Evolutionary conservation across 2,329 filamentous ascomycete genomes (phyloP).

Genomic region (Calonectria ilicicola): DNA sequence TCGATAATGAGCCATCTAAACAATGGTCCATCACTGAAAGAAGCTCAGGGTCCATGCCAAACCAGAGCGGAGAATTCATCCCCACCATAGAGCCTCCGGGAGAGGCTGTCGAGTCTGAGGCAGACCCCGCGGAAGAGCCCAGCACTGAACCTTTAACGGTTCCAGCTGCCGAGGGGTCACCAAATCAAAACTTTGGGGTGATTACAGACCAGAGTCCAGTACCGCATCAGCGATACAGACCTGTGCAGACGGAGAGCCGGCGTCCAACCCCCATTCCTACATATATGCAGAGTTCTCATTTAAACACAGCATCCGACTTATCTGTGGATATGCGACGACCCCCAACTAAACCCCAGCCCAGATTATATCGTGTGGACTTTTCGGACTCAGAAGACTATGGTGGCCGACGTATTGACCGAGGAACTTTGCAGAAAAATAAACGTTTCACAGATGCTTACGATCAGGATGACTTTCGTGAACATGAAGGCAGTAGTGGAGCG

Average conservation of each 20-base stretch:
- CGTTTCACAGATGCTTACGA: constrained; percentile 93
- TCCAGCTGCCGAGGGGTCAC: no score
- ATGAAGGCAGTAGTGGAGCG: constrained; percentile 86
- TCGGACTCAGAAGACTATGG: constrained; percentile 58
- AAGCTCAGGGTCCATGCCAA: background rate
- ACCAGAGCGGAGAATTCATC: background rate
- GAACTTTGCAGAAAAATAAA: constrained; percentile 85
- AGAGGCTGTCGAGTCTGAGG: no score
- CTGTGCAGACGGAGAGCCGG: constrained; percentile 53
- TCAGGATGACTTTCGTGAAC: constrained; percentile 72
- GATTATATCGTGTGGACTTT: constrained; percentile 58
- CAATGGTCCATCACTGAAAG: background rate
- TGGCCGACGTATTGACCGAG: constrained; percentile 56
- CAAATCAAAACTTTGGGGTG: no score
- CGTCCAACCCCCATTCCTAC: constrained; percentile 47
- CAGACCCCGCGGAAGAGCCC: no score
- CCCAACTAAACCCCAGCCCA: constrained; percentile 52
- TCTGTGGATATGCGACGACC: constrained; percentile 63
- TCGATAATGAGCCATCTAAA: background rate
- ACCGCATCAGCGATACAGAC: constrained; percentile 57
- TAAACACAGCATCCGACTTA: constrained; percentile 66
- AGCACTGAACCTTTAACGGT: no score
- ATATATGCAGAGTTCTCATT: constrained; percentile 59
- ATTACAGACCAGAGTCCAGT: constrained; percentile 33
- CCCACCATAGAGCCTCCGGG: no score